Evolutionary conservation across 768 basidiomycete genomes (phyloP).

Genomic region (Leucocoprinus leucothites): DNA sequence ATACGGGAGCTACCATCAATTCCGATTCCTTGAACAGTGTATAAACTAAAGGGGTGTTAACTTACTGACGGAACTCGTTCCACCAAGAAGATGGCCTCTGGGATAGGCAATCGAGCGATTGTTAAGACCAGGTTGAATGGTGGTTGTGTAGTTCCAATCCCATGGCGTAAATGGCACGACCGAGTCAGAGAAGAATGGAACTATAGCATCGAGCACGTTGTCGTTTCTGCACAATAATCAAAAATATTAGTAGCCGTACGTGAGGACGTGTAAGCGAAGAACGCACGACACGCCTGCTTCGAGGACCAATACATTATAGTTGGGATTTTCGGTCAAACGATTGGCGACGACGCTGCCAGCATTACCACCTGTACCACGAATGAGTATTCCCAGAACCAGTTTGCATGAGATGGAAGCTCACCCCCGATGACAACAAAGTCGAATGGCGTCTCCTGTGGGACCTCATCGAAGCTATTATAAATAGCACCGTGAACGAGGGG

Average conservation of each 20-base stretch:
- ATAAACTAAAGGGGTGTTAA: not conserved
- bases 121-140: slow-evolving; percentile 26
- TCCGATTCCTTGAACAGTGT: not conserved
- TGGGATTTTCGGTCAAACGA: slow-evolving; percentile 7
- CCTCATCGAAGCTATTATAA: not conserved
- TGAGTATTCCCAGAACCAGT: not conserved
- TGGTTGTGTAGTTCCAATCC: slow-evolving; percentile 36
- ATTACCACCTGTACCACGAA: slow-evolving; percentile 14
- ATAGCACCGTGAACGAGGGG: not conserved
- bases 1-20: not conserved
- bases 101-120: slow-evolving; percentile 23
- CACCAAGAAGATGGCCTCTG: slow-evolving; percentile 29
- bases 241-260: not conserved
- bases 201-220: slow-evolving; percentile 5
- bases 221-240: not conserved
- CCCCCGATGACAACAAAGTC: not conserved
- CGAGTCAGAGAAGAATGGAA: slow-evolving; percentile 12
- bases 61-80: slow-evolving; percentile 29
- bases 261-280: not conserved
- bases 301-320: slow-evolving; percentile 3
- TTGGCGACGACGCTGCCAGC: slow-evolving; percentile 13
- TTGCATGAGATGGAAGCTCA: not conserved
- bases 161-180: slow-evolving; percentile 15
- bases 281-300: slow-evolving; percentile 15
- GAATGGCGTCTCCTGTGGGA: not conserved